phyloP scores from a whole-genome alignment of 148 eudicot species.

The Amaranthus hypochondriacus region DNA sequence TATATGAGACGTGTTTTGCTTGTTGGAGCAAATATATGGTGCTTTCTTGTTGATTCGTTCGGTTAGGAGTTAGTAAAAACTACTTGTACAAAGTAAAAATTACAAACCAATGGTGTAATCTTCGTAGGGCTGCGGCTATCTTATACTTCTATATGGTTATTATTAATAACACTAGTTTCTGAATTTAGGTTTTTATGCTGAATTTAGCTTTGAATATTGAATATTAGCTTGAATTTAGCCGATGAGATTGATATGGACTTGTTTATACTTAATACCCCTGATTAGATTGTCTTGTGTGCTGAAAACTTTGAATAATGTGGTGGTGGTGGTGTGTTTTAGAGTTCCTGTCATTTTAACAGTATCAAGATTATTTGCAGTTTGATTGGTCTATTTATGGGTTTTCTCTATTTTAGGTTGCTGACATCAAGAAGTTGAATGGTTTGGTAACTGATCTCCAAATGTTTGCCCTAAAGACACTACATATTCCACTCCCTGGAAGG shows the following conservation, averaged over 20 bases:
- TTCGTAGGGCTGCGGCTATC: too few relatives aligned
- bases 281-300: too few relatives aligned
- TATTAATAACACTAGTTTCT: not conserved
- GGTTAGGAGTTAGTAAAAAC: not conserved
- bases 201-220: not conserved
- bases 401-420: slow-evolving; percentile 61
- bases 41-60: not conserved
- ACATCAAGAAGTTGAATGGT: slow-evolving; percentile 78
- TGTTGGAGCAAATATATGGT: slow-evolving; percentile 2
- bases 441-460: slow-evolving; percentile 88
- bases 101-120: too few relatives aligned
- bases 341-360: not conserved
- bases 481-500: slow-evolving; percentile 87
- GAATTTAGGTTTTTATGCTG: too few relatives aligned
- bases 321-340: not conserved
- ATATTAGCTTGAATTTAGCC: not conserved
- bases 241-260: not conserved
- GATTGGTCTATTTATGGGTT: slow-evolving; percentile 2
- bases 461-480: slow-evolving; percentile 87
- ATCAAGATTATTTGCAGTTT: not conserved
- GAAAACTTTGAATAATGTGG: not conserved
- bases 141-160: not conserved
- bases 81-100: not conserved
- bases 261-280: not conserved
- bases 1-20: not conserved